Conservation (phyloP, 176 grass and related monocot species). For the Elaeis guineensis region DNA sequence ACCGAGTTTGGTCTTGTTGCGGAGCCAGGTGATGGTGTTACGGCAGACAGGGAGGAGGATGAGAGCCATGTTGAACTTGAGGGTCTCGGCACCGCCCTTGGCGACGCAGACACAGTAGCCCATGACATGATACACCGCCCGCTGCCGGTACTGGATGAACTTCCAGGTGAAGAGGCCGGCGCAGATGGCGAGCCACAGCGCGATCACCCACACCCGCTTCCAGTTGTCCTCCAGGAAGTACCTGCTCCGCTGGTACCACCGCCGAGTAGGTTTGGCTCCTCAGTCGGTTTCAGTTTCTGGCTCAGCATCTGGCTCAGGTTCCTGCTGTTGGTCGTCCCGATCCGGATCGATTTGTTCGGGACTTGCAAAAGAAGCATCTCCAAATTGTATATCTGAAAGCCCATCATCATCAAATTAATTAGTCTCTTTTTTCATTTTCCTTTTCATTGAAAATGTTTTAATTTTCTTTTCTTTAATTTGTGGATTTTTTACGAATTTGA, state of each 20-base stretch:
- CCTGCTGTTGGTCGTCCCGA: constrained; percentile 53
- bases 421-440: too few species aligned
- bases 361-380: constrained; percentile 66
- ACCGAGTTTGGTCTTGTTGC: constrained; percentile 72
- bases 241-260: constrained; percentile 41
- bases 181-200: constrained; percentile 68
- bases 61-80: constrained; percentile 83
- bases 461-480: too few species aligned
- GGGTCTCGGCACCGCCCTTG: constrained; percentile 75
- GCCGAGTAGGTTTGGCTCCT: constrained; percentile 30
- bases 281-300: constrained; percentile 56
- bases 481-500: too few species aligned
- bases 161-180: constrained; percentile 73
- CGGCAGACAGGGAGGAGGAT: constrained; percentile 71
- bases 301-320: constrained; percentile 86
- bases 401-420: too few species aligned
- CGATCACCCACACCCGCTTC: constrained; percentile 79
- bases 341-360: constrained; percentile 40
- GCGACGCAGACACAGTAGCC: constrained; percentile 44
- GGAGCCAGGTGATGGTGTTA: constrained; percentile 63
- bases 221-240: constrained; percentile 89
- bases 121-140: constrained; percentile 77
- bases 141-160: constrained; percentile 69
- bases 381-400: constrained; percentile 56
- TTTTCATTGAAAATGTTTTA: too few species aligned